Conservation (phyloP, 1,139 yeast genomes). For the Nematodospora anomalae region DNA sequence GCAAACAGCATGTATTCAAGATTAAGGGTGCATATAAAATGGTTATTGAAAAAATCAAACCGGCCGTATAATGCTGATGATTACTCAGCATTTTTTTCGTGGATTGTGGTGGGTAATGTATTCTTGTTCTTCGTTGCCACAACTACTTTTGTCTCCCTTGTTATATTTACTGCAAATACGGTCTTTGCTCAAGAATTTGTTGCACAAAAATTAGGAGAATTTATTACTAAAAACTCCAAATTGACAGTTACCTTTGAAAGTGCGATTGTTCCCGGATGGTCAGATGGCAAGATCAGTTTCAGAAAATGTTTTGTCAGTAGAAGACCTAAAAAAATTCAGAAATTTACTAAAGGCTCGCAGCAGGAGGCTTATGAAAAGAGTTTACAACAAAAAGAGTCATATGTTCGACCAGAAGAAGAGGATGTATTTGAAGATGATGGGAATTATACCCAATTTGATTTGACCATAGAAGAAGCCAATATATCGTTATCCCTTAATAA, state of each 20-base stretch:
- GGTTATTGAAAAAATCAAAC: constrained; percentile 59
- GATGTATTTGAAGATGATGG: constrained; percentile 66
- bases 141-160: constrained; percentile 80
- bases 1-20: constrained; percentile 53
- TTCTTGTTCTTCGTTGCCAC: constrained; percentile 79
- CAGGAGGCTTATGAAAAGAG: constrained; percentile 59
- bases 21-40: constrained; percentile 58
- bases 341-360: constrained; percentile 72
- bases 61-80: constrained; percentile 86
- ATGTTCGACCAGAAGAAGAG: constrained; percentile 22
- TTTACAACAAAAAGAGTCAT: constrained; percentile 21
- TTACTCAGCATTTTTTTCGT: constrained; percentile 82
- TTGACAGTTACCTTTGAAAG: constrained; percentile 85
- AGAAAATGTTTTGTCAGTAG: constrained; percentile 84
- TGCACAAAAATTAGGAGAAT: constrained; percentile 77
- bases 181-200: constrained; percentile 88
- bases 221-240: constrained; percentile 83
- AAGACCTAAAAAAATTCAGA: constrained; percentile 61
- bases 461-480: constrained; percentile 83
- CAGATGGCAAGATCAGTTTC: constrained; percentile 80
- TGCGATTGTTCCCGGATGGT: constrained; percentile 96
- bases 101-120: constrained; percentile 87
- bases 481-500: constrained; percentile 77
- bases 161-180: constrained; percentile 78
- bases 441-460: constrained; percentile 91